Percentiles rank a stretch among this genome's conserved stretches.
phyloP scores from a whole-genome alignment of 2,329 filamentous ascomycete genomes.

The Trichoderma harzianum region DNA sequence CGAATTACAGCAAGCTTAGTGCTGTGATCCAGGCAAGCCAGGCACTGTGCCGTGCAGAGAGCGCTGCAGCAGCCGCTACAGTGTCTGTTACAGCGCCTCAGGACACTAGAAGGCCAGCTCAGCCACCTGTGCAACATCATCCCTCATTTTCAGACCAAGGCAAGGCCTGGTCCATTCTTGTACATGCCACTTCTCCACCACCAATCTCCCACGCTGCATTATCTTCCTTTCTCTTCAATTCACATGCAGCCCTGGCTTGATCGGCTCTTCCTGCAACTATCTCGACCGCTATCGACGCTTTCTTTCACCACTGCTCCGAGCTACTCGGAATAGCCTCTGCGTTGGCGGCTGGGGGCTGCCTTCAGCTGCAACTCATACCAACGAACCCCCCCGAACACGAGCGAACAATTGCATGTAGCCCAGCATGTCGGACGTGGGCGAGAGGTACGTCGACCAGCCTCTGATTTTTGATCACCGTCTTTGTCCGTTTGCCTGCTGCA shows the following conservation, averaged over 20 bases:
- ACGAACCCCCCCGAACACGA: background rate
- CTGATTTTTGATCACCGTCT: background rate
- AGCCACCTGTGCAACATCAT: conserved; percentile 8
- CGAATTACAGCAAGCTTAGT: background rate
- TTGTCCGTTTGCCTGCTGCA: background rate
- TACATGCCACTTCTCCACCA: conserved; percentile 15
- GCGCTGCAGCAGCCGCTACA: background rate
- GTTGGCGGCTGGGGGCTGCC: conserved; percentile 10
- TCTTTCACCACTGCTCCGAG: background rate
- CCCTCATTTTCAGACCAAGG: background rate
- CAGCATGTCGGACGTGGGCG: conserved; percentile 33
- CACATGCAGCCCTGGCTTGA: conserved; percentile 4
- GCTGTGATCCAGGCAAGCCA: background rate
- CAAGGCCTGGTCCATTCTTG: background rate
- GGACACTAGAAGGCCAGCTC: background rate
- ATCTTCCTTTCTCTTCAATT: conserved; percentile 3
- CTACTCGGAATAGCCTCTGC: background rate
- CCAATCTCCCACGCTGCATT: conserved; percentile 9
- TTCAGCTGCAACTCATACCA: background rate
- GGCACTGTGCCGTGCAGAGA: background rate
- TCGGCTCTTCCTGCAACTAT: background rate
- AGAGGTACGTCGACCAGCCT: conserved; percentile 25
- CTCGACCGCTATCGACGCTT: background rate
- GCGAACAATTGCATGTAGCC: conserved; percentile 12
- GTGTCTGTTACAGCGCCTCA: background rate